Conservation (phyloP, 371 early-diverging fungal species). For the Lichtheimia ornata region DNA sequence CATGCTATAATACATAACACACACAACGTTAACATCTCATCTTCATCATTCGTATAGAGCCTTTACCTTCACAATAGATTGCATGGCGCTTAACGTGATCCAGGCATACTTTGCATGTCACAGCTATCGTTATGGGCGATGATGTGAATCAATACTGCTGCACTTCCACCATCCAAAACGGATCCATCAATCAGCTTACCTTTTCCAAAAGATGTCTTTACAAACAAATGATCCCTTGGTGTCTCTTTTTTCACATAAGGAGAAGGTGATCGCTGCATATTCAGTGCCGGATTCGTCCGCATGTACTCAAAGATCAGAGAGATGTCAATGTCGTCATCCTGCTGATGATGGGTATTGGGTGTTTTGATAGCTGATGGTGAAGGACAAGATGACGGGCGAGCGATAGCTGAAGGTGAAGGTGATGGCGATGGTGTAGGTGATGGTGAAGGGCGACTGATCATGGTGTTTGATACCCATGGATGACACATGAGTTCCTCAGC, state of each 20-base stretch:
- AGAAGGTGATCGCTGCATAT: slow-evolving; percentile 11
- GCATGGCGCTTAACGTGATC: slow-evolving; percentile 23
- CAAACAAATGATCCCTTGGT: slow-evolving; percentile 20
- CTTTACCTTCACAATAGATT: slow-evolving; percentile 20
- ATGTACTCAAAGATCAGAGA: slow-evolving; percentile 15
- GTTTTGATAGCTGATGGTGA: too few relatives aligned
- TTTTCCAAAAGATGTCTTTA: slow-evolving; percentile 29
- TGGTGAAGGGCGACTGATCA: neutral
- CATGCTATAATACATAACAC: slow-evolving; percentile 18
- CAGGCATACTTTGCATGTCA: slow-evolving; percentile 29
- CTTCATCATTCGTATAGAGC: neutral
- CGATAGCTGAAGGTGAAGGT: too few relatives aligned
- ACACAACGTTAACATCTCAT: neutral
- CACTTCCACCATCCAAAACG: too few relatives aligned
- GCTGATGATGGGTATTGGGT: neutral
- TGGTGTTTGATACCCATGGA: slow-evolving; percentile 56
- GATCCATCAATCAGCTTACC: slow-evolving; percentile 7
- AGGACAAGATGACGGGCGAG: too few relatives aligned
- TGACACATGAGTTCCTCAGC: slow-evolving; percentile 66
- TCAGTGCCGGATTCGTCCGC: slow-evolving; percentile 5
- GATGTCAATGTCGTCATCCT: slow-evolving; percentile 17
- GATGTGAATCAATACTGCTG: too few relatives aligned
- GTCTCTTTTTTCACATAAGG: slow-evolving; percentile 7
- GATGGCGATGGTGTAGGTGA: neutral
- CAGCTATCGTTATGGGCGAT: slow-evolving; percentile 3